Evolutionary conservation across 1,139 yeast genomes (phyloP).

Genomic region (Kodamaea plutei): DNA sequence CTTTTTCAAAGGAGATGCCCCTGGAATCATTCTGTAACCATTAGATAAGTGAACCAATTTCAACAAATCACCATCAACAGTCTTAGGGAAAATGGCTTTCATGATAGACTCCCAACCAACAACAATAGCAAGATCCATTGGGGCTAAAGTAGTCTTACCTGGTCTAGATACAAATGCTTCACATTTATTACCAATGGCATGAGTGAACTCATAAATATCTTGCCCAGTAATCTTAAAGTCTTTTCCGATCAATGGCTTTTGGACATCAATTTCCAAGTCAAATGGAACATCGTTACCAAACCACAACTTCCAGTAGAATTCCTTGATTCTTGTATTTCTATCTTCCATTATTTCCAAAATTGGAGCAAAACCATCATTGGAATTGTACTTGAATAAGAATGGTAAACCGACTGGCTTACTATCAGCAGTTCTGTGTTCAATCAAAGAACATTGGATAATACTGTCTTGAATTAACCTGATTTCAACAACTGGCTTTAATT

Average conservation of each 20-base stretch:
- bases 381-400: slow-evolving; percentile 73
- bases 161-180: slow-evolving; percentile 91
- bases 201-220: slow-evolving; percentile 88
- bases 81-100: slow-evolving; percentile 93
- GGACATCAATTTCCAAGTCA: slow-evolving; percentile 64
- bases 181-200: slow-evolving; percentile 95
- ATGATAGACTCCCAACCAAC: slow-evolving; percentile 98
- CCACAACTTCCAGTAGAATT: slow-evolving; percentile 98
- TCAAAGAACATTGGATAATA: slow-evolving; percentile 64
- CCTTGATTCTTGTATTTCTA: slow-evolving; percentile 89
- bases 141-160: slow-evolving; percentile 83
- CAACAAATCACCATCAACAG: slow-evolving; percentile 93
- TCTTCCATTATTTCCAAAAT: slow-evolving; percentile 85
- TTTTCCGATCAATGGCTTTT: slow-evolving; percentile 68
- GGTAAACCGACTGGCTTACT: slow-evolving; percentile 69
- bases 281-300: slow-evolving; percentile 62
- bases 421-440: slow-evolving; percentile 87
- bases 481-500: slow-evolving; percentile 63
- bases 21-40: slow-evolving; percentile 91
- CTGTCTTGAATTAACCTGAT: slow-evolving; percentile 46
- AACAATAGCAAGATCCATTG: slow-evolving; percentile 99
- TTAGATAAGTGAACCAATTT: slow-evolving; percentile 92
- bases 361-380: slow-evolving; percentile 91
- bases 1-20: slow-evolving; percentile 83
- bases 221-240: slow-evolving; percentile 65